Base-by-base conservation (phyloP, 345 rosid species). In the Camelina laxa region DNA sequence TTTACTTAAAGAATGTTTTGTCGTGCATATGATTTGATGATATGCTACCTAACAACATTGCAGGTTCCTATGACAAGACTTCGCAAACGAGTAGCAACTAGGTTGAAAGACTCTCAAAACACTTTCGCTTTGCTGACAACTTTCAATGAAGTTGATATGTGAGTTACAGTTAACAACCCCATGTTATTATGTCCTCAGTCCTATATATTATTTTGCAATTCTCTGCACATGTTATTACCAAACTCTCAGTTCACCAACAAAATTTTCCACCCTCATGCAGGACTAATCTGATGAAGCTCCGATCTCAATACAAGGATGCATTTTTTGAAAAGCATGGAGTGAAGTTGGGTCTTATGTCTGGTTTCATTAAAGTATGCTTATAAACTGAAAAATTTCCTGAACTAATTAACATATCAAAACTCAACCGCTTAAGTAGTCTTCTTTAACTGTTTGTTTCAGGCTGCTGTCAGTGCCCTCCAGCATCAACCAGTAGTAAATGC, bases 31-130 rank as follows among this genome's bases (percentile, higher is more conserved):
- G 22, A 65, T 21, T 71, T 70, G 73, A 56, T 77, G 63, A 48
- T 74, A 27, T 68, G 68, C 9, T 42, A 48, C 64, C 63, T 67
- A 74, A 59, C 66, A 63, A 62, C 54, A 27, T 66, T 72, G 57
- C 83, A 96, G 99, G 92, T 96, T 80, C 97, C 99, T 42, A 96
- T 96, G 99, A 92, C 99, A 49, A 89, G 99, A 85, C 96, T 96
- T 31, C 84, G 98, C 59, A 96, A 96, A 78, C 85, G 98, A 56
- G 98, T 96, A 44, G 99, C 98, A 7, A 86, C 88, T 61, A 84
- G 99, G 70, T 78, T 95, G 93, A 95, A 95, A 79, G 99, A 95
- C 74, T 92, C 99, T 44, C 99, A 95, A 57, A 96, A 96, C 80
- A 96, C 98, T 20, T 96, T 96, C 75, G 96, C 99, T 0, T 20